Conservation (phyloP, 169 alveolate genomes). For the Blepharisma undulans region DNA sequence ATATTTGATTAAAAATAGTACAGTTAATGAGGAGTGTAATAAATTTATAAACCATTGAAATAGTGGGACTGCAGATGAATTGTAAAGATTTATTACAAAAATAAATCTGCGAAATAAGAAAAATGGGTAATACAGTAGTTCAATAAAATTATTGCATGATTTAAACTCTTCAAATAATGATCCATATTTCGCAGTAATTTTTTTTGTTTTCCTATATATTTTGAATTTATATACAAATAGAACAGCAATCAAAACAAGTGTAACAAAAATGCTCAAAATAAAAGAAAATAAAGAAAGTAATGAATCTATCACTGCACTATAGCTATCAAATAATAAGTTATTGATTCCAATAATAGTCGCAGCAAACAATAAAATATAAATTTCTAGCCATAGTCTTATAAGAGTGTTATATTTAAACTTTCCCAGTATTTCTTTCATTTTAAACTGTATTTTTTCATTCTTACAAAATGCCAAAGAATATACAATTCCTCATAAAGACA, state of each 20-base stretch:
- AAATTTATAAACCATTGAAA: not conserved
- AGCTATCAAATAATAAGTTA: not conserved
- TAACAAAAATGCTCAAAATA: not conserved
- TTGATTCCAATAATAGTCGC: not conserved
- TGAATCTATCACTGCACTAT: not conserved
- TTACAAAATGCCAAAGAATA: not conserved
- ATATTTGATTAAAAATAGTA: not conserved
- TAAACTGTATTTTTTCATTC: not conserved
- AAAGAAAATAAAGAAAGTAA: not conserved
- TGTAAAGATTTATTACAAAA: not conserved
- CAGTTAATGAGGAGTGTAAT: not conserved
- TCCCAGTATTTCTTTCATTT: not conserved
- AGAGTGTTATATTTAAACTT: not conserved
- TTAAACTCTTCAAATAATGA: slow-evolving; percentile 10
- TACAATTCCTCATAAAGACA: not conserved
- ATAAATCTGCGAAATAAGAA: not conserved
- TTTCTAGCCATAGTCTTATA: not conserved
- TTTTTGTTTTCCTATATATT: not conserved
- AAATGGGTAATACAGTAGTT: not conserved
- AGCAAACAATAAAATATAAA: not conserved
- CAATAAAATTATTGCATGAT: not conserved
- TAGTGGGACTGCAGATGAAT: not conserved
- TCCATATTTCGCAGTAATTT: not conserved
- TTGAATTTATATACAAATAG: not conserved
- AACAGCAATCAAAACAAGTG: not conserved